phyloP scores from a whole-genome alignment of 2,329 filamentous ascomycete species.

The Verticillium albo-atrum region DNA sequence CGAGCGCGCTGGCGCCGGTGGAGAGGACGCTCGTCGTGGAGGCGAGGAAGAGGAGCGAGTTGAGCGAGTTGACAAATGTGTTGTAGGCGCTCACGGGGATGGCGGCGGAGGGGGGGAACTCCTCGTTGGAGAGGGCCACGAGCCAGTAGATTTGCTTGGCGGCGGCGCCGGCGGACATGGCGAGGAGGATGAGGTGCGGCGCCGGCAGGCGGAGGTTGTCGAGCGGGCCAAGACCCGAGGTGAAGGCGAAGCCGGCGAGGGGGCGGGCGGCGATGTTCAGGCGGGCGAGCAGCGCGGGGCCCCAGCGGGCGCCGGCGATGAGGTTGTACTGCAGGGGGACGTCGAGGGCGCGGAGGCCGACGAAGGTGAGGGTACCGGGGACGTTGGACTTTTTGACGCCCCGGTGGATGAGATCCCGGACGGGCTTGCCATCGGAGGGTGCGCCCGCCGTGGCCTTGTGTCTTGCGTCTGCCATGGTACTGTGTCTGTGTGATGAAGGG shows the following conservation, averaged over 20 bases:
- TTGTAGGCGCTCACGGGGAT: slow-evolving; percentile 46
- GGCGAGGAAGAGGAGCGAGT: slow-evolving; percentile 49
- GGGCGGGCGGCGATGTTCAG: slow-evolving; percentile 38
- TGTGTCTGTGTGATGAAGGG: background rate
- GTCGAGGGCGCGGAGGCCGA: slow-evolving; percentile 31
- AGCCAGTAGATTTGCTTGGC: slow-evolving; percentile 56
- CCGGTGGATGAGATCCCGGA: slow-evolving; percentile 29
- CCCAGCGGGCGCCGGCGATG: slow-evolving; percentile 24
- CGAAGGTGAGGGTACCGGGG: slow-evolving; percentile 30
- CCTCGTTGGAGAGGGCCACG: slow-evolving; percentile 39
- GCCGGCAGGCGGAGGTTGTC: slow-evolving; percentile 42
- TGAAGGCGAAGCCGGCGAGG: slow-evolving; percentile 31
- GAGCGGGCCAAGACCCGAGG: slow-evolving; percentile 21
- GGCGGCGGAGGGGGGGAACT: slow-evolving; percentile 39
- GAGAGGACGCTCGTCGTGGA: slow-evolving; percentile 36
- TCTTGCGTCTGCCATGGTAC: background rate
- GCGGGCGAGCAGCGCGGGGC: slow-evolving; percentile 39
- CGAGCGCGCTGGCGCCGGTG: slow-evolving; percentile 6
- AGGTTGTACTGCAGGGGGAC: slow-evolving; percentile 26
- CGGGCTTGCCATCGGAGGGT: slow-evolving; percentile 1
- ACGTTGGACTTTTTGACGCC: slow-evolving; percentile 29
- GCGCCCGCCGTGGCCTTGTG: background rate
- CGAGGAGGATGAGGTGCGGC: slow-evolving; percentile 44
- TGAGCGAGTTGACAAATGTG: slow-evolving; percentile 47
- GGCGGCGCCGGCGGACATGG: slow-evolving; percentile 46